A percentile compares a stretch with the other conserved stretches of the same genome.
phyloP scores from a whole-genome alignment of 345 rosid species.

The Eucalyptus sp. region DNA sequence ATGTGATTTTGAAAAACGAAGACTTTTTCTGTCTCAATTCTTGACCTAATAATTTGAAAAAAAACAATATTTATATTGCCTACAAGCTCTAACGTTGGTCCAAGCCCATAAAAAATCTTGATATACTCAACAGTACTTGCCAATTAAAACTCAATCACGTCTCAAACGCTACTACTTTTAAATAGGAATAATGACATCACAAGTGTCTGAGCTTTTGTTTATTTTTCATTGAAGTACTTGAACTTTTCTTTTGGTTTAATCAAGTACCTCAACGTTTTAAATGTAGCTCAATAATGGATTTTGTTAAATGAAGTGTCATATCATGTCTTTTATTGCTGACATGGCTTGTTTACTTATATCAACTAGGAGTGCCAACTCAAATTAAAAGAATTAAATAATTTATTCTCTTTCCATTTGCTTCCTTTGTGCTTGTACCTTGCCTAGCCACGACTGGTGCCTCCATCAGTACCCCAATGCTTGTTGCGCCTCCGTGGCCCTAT shows the following conservation, averaged over 20 bases:
- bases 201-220: background rate
- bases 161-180: background rate
- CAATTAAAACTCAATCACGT: background rate
- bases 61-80: too few species aligned
- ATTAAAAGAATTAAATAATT: too few species aligned
- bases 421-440: too few species aligned
- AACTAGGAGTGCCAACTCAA: background rate
- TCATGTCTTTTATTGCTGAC: background rate
- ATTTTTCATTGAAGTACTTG: background rate
- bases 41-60: too few species aligned
- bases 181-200: background rate
- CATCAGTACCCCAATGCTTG: background rate
- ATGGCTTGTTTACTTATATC: background rate
- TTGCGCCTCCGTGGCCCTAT: background rate
- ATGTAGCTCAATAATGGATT: background rate
- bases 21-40: too few species aligned
- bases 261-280: background rate
- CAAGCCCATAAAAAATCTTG: too few species aligned
- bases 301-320: background rate
- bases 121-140: background rate
- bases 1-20: too few species aligned
- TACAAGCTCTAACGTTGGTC: too few species aligned
- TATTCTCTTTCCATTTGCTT: too few species aligned
- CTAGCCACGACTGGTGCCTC: too few species aligned
- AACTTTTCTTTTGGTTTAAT: background rate